Base-by-base conservation (phyloP, 2,329 filamentous ascomycete species). In the Westerdykella aurantiaca region DNA sequence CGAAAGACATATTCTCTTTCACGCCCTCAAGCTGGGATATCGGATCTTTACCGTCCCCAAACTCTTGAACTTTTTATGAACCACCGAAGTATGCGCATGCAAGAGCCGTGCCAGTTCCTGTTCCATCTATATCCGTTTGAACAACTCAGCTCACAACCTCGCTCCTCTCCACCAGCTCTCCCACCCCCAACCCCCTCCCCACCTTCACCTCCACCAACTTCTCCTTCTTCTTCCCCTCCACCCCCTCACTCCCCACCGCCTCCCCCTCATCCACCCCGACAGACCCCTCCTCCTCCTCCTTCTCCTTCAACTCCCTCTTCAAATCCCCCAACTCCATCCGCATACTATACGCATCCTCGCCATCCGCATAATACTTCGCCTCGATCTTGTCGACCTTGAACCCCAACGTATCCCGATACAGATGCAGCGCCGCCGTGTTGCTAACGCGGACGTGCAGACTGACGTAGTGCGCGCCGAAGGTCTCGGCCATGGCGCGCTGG, bases 331-430 rank as follows among this genome's bases (percentile, higher is more conserved):
- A 77, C 60, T 97, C 85, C 67, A 95, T 86, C 50, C 83, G 83
- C 93, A 98, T 98, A 63, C 82, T 86, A 66, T 83, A 95, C 31
- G 93, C 93, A 72, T 98, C 88, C 73, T 98, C 93, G 47, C 91
- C 91, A 68, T 98, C 93, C 45, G 93, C 93, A 67, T 98, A 98
- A 78, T 95, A 95, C 72, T 90, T 93, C 39, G 79, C 67, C 71
- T 95, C 88, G 10, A 85, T 82, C 74, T 89, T 93, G 53, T 93
- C 88, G 55, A 87, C 86, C 64, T 83, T 80, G 76, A 96, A 97
- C 43, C 88, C 84, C 1, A 96, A 81, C 0, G 90, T 96, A 65
- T 94, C 86, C 58, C 88, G 83, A 79, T 98, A 98, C 17, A 98
- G 80, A 59, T 86, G 87, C 50, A 95, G 80, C 21, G 93, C 93